Percentiles rank a stretch among this genome's conserved stretches.
phyloP scores from a whole-genome alignment of 2,329 filamentous ascomycete species.

The Elsinoe australis region DNA sequence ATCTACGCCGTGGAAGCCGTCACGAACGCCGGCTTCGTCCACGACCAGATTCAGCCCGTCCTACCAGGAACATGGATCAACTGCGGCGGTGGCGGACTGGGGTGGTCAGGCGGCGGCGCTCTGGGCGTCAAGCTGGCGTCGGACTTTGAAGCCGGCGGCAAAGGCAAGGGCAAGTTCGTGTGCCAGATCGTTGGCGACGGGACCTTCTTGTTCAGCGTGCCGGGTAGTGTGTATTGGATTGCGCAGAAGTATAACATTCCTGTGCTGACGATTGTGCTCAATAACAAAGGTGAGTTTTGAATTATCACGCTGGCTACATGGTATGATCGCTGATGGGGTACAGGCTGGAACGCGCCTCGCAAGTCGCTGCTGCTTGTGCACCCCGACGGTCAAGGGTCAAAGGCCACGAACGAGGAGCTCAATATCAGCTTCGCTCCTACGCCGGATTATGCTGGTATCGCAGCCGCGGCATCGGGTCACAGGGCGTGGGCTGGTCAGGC shows the following conservation, averaged over 20 bases:
- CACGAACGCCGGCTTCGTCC: constrained; percentile 59
- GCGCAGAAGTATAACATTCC: constrained; percentile 58
- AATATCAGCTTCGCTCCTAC: constrained; percentile 60
- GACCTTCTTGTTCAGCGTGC: constrained; percentile 58
- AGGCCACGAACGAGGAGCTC: constrained; percentile 55
- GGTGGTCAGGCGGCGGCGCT: constrained; percentile 69
- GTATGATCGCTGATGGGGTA: not conserved
- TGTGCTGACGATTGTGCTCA: constrained; percentile 58
- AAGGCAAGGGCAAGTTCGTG: constrained; percentile 51
- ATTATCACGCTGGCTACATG: not conserved
- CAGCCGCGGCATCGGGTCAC: constrained; percentile 57
- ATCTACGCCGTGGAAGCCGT: constrained; percentile 75
- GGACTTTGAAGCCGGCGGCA: constrained; percentile 44
- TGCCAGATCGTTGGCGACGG: constrained; percentile 61
- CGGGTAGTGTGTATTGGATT: constrained; percentile 62
- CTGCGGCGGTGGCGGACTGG: constrained; percentile 71
- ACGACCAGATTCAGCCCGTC: constrained; percentile 62
- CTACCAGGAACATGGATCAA: constrained; percentile 70
- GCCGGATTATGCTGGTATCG: constrained; percentile 61
- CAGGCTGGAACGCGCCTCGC: constrained; percentile 59
- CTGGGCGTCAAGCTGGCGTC: constrained; percentile 69
- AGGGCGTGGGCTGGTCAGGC: constrained; percentile 55
- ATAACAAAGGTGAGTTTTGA: constrained; percentile 49
- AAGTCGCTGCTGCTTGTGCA: constrained; percentile 57
- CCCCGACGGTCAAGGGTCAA: constrained; percentile 54